Base-by-base conservation (phyloP, 371 early-diverging fungal genomes). In the Zychaea mexicana region DNA sequence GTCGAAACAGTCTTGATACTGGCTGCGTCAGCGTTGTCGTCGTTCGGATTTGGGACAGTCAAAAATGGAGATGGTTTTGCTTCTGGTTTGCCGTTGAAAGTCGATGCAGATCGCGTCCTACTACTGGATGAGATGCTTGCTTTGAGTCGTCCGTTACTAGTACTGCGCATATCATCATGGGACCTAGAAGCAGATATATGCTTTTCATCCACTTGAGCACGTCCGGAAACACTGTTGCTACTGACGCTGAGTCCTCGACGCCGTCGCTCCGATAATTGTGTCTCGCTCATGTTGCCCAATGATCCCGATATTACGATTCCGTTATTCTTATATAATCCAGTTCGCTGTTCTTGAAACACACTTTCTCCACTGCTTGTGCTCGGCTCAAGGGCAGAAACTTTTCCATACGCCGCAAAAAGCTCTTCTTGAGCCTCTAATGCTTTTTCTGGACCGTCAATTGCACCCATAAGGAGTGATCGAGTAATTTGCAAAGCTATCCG, bases 391-490 rank as follows among this genome's bases (percentile, higher is more conserved):
- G 71, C 15, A 9, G 55, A 33, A 17, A 58, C 17, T 52, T 81
- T 79, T 1, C 79, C 83, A 66, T 88, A 91, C 3, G 85, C 72
- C 5, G 76, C 70, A 77, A 92, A 90, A 45, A 92, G 64, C 1
- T 69, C 72, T 42, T 83, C 79, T 55, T 88, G 85, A 10, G 70
- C 75, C 26, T 80, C 70, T n/a, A 91, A 59, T 1, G 79, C 72
- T 0, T 80, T 68, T 24, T 87, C 87, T 5, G 84, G 62, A 0
- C 90, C 90, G 31, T 80, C 72, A 2, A 68, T n/a, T 3, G 26
- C 36, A 17, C 71, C 77, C 17, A 77, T 45, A 2, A 73, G 28
- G 3, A 27, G 17, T 15, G 62, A 9, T 36, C 71, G 77, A 12
- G 70, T 52, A 52, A 77, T 67, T 53, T 42, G 45, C 27, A 62